Percentiles rank a stretch among this genome's conserved stretches.
Conservation (phyloP, 2,329 filamentous ascomycete species). For the Mycosphaerella arachidis region DNA sequence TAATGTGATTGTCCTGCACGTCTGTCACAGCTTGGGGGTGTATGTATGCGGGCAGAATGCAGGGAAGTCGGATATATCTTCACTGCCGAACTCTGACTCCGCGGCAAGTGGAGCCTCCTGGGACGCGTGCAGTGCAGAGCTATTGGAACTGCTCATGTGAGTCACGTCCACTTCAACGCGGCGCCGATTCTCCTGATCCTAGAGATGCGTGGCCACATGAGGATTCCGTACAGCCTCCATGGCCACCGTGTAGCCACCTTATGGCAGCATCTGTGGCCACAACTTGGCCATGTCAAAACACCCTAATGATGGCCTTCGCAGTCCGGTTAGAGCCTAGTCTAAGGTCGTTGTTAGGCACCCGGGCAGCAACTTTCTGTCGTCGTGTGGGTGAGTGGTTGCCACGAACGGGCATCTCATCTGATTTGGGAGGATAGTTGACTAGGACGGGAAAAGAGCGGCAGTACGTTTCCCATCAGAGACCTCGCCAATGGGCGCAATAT, state of each 20-base stretch:
- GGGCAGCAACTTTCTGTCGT: too few relatives aligned
- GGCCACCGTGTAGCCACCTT: background rate
- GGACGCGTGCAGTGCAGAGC: background rate
- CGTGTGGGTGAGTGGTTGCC: too few relatives aligned
- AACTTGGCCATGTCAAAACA: too few relatives aligned
- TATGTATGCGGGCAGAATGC: background rate
- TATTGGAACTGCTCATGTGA: background rate
- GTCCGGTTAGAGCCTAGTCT: too few relatives aligned
- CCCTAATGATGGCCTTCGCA: too few relatives aligned
- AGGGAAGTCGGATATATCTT: background rate
- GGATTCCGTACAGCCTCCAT: background rate
- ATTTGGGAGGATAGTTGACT: background rate
- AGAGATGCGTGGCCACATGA: too few relatives aligned
- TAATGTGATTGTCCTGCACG: background rate
- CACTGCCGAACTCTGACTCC: background rate
- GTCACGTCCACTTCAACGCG: background rate
- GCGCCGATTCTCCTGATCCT: background rate
- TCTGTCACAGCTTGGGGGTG: background rate
- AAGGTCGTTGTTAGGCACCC: too few relatives aligned
- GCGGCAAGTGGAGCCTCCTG: slow-evolving; percentile 5
- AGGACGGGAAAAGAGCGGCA: background rate
- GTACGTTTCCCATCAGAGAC: background rate
- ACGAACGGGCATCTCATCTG: background rate
- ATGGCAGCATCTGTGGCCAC: too few relatives aligned
- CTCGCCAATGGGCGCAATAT: background rate